Percentiles rank a stretch among this genome's conserved stretches.
Conservation (phyloP, 2,329 filamentous ascomycete genomes). For the Byssothecium circinans region DNA sequence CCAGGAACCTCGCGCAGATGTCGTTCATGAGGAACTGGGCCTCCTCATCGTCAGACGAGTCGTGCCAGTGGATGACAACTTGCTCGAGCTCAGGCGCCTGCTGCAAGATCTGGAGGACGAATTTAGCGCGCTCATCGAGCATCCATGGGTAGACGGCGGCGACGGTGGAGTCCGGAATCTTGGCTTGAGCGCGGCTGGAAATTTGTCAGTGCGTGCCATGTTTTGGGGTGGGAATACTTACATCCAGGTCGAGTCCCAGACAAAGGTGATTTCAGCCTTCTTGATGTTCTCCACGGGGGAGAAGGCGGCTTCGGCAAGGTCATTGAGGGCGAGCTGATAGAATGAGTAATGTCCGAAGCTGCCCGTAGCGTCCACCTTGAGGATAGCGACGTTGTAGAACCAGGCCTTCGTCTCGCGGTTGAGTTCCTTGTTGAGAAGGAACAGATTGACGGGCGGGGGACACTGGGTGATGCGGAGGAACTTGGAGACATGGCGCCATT, state of each 20-base stretch:
- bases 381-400: conserved; percentile 36
- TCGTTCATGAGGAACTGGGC: conserved; percentile 24
- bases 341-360: conserved; percentile 39
- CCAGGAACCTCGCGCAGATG: conserved; percentile 25
- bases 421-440: conserved; percentile 33
- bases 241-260: conserved; percentile 41
- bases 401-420: conserved; percentile 33
- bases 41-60: conserved; percentile 30
- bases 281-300: conserved; percentile 40
- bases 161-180: conserved; percentile 16
- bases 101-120: conserved; percentile 26
- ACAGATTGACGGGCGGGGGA: conserved; percentile 34
- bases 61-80: conserved; percentile 37
- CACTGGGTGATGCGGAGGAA: conserved; percentile 36
- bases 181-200: conserved; percentile 13
- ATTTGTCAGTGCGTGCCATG: too few relatives aligned
- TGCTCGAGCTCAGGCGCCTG: conserved; percentile 29
- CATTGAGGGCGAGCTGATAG: conserved; percentile 31
- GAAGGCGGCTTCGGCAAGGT: conserved; percentile 34
- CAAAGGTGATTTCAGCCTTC: conserved; percentile 33
- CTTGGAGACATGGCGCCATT: conserved; percentile 40
- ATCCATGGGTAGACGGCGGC: conserved; percentile 32
- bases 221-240: too few relatives aligned
- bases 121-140: conserved; percentile 26
- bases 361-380: conserved; percentile 35